Base-by-base conservation (phyloP, 495 filamentous ascomycete species). In the Aspergillus sclerotioniger region DNA sequence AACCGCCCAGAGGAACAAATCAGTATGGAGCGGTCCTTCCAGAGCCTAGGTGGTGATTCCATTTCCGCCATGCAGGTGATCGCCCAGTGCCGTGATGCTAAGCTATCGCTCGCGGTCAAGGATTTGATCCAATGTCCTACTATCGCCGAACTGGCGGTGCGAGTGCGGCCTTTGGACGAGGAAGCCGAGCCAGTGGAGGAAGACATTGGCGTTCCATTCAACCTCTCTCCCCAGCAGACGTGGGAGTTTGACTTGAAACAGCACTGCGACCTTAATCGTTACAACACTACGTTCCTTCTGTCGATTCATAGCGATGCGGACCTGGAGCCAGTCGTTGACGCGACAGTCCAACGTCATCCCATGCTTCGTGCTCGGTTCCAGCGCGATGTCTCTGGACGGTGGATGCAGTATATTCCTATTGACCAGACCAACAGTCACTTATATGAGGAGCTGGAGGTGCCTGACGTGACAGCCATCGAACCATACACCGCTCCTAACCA, bases 11-110 rank as follows among this genome's bases (percentile, higher is more conserved):
- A 58, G 3, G 58, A 62, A 3, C 45, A 76, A 20, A 68, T 71
- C 6, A 64, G 78, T 6, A 72, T 78, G 48, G 76, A 81, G 54
- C 77, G 71, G 61, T 85, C 86, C 63, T 79, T 85, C 67, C 70
- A 41, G 37, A 15, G 58, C 47, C 20, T 59, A 1, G 61, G 61
- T 3, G 61, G 61, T 3, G 61, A 63, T 45, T 63, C 61, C 0
- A 49, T 63, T 8, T 54, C 57, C 6, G 61, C 61, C 7, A 63
- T 63, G 61, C 53, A 55, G 9, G 31, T 63, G 3, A 54, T 57
- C 5, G 50, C 57, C 10, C 28, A 54, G 8, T 53, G 53, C 3
- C 49, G 61, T 0, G 17, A 31, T 12, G 45, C 44, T 0, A 1
- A 54, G 15, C 45, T 37, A n/a, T 33, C 28, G 5, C 13, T 56